Conservation (phyloP, 495 filamentous ascomycete species). For the Penicillium diatomitis region DNA sequence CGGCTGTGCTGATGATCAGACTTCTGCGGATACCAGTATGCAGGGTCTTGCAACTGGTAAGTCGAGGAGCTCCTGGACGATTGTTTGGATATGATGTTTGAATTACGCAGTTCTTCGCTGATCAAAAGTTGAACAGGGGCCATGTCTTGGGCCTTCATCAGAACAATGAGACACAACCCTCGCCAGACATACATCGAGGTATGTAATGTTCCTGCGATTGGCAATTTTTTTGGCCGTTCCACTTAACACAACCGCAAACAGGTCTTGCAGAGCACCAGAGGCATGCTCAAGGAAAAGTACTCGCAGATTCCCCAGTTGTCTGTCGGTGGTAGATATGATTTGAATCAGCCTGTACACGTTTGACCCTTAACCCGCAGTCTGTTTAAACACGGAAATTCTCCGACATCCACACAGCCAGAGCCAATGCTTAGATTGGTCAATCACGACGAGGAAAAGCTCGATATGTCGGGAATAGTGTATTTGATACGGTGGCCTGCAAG, state of each 20-base stretch:
- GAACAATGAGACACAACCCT: conserved; percentile 39
- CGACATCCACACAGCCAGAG: too few species aligned
- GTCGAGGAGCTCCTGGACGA: not conserved
- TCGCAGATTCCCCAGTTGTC: conserved; percentile 47
- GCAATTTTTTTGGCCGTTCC: not conserved
- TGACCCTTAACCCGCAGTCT: not conserved
- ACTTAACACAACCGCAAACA: conserved; percentile 4
- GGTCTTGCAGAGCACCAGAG: conserved; percentile 41
- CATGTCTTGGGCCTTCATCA: conserved; percentile 52
- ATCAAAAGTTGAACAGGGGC: conserved; percentile 16
- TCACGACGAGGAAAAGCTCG: too few species aligned
- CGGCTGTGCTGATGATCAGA: conserved; percentile 52
- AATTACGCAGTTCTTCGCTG: not conserved
- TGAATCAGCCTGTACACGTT: conserved; percentile 27
- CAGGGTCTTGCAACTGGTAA: conserved; percentile 32
- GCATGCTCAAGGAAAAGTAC: conserved; percentile 36
- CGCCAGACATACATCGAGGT: conserved; percentile 46
- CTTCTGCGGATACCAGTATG: conserved; percentile 49
- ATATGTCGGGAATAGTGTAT: too few species aligned
- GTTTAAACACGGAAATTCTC: too few species aligned
- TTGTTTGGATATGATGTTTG: not conserved
- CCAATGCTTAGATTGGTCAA: too few species aligned
- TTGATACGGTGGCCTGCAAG: too few species aligned
- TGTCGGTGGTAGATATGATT: conserved; percentile 34
- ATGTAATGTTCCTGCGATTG: not conserved